phyloP scores from a whole-genome alignment of 805 yeast species.

The Wickerhamomyces silvicola region DNA sequence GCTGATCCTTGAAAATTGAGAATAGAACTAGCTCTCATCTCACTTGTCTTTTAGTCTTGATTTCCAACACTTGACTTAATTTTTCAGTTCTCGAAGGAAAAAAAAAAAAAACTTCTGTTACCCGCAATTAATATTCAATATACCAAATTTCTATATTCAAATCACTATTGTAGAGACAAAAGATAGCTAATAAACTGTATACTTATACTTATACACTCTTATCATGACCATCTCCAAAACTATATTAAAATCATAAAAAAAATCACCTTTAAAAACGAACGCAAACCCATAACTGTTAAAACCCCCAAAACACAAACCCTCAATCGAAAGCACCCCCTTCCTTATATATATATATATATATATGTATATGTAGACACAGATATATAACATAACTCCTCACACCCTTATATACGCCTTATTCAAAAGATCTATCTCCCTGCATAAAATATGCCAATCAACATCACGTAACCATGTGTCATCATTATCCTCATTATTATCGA shows the following conservation, averaged over 20 bases:
- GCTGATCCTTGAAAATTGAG: constrained; percentile 42
- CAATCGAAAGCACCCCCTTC: not conserved
- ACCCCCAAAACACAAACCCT: not conserved
- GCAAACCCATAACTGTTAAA: not conserved
- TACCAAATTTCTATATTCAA: too few relatives aligned
- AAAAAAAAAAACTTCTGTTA: too few relatives aligned
- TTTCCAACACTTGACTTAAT: not conserved
- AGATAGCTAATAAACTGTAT: too few relatives aligned
- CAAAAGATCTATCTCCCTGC: constrained; percentile 74
- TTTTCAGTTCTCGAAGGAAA: not conserved
- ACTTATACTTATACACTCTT: too few relatives aligned
- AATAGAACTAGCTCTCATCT: constrained; percentile 46
- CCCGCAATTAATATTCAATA: too few relatives aligned
- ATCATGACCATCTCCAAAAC: too few relatives aligned
- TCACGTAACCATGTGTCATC: constrained; percentile 38
- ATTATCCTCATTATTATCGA: constrained; percentile 10
- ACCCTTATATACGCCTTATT: constrained; percentile 39
- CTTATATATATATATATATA: too few relatives aligned
- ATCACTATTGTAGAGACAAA: too few relatives aligned
- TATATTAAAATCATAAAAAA: not conserved
- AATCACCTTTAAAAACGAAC: not conserved
- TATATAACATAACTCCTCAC: not conserved
- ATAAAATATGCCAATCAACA: constrained; percentile 83
- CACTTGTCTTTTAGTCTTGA: not conserved
- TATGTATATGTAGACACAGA: not conserved